Evolutionary conservation across 1,139 yeast genomes (phyloP).

Genomic region (Diutina pseudorugosa): DNA sequence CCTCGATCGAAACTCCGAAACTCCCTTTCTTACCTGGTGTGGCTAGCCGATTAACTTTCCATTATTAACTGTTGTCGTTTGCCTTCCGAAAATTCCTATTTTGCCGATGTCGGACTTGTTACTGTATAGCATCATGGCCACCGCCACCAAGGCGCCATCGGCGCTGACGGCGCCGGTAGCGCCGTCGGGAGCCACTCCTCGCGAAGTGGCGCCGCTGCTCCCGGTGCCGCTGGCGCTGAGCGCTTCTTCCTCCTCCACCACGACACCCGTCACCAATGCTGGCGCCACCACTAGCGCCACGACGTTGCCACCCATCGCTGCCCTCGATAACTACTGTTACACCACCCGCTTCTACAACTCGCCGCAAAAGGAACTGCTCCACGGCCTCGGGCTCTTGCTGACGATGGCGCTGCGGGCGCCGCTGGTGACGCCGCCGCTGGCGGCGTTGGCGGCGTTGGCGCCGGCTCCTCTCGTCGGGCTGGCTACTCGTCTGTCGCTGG

Average conservation of each 20-base stretch:
- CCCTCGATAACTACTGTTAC: slow-evolving; percentile 1
- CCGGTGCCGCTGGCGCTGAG: not conserved
- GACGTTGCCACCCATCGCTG: not conserved
- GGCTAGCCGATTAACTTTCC: no score
- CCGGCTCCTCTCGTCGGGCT: not conserved
- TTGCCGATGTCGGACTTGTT: not conserved
- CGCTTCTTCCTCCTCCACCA: no score
- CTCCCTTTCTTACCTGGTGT: not conserved
- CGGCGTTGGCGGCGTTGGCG: not conserved
- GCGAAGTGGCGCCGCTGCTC: not conserved
- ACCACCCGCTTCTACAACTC: not conserved
- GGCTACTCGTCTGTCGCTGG: not conserved
- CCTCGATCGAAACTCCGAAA: not conserved
- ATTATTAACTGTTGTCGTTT: no score
- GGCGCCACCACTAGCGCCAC: no score
- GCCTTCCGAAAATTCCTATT: no score
- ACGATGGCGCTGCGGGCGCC: not conserved
- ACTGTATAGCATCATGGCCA: not conserved
- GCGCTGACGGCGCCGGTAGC: not conserved
- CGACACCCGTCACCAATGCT: no score
- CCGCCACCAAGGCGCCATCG: not conserved
- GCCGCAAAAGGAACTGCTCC: not conserved
- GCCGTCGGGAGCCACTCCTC: not conserved
- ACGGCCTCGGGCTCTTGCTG: not conserved
- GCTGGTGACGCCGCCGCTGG: not conserved